Percentiles rank a stretch among this genome's conserved stretches.
These are phyloP conservation scores for Wallacemonas sp. DNA, from an alignment of 208 protist genomes.

Conservation along the genomic window DNA sequence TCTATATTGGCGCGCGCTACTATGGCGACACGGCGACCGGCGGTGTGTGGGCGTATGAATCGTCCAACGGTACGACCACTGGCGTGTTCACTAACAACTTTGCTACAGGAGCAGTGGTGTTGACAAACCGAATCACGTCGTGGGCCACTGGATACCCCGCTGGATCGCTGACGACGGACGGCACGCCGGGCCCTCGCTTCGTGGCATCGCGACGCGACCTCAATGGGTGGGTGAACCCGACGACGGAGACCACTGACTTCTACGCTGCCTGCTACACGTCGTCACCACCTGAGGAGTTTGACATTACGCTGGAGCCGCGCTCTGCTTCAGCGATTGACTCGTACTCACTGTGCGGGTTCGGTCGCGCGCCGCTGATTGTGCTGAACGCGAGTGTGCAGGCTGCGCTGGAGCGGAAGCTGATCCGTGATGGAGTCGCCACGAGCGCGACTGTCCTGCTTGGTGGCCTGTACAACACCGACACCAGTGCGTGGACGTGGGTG, in stretches of 20 bases:
- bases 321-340: too few species aligned
- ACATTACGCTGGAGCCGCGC: not conserved
- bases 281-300: not conserved
- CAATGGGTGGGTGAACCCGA: constrained; percentile 6
- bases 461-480: too few species aligned
- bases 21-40: not conserved
- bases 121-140: not conserved
- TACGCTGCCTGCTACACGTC: constrained; percentile 3
- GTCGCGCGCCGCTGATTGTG: too few species aligned
- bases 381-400: too few species aligned
- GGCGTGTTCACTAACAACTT: constrained; percentile 11
- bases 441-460: too few species aligned
- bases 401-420: too few species aligned
- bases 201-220: not conserved
- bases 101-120: not conserved
- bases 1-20: constrained; percentile 4
- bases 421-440: too few species aligned
- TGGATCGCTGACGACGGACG: not conserved
- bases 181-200: not conserved
- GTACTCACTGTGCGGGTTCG: too few species aligned
- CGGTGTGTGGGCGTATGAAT: not conserved
- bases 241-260: not conserved
- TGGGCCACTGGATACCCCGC: not conserved
- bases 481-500: too few species aligned
- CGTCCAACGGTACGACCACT: not conserved